A percentile compares a stretch with the other conserved stretches of the same genome.
These are phyloP conservation scores for Saccharomyces pastorianus DNA, from an alignment of 1,139 yeast species.

Conservation along the genomic window DNA sequence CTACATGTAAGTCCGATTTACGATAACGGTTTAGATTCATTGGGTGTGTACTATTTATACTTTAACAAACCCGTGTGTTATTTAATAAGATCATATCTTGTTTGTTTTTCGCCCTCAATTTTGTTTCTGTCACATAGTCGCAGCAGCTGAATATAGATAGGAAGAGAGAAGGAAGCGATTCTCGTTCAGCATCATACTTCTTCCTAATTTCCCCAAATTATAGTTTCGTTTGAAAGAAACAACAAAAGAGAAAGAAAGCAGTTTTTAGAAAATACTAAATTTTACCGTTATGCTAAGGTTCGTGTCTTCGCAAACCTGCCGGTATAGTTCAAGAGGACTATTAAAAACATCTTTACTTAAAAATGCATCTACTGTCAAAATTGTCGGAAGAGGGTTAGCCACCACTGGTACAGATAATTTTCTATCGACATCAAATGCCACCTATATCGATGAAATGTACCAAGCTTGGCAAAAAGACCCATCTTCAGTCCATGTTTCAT, in stretches of 20 bases:
- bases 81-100: not conserved
- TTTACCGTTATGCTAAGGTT: constrained; percentile 7
- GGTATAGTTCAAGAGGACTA: constrained; percentile 3
- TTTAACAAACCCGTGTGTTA: not conserved
- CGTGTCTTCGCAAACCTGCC: constrained; percentile 2
- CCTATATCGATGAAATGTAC: constrained; percentile 96
- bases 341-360: constrained; percentile 3
- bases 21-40: not conserved
- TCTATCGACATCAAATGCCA: constrained; percentile 77
- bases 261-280: not conserved
- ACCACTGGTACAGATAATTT: constrained; percentile 48
- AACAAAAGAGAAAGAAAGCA: not conserved
- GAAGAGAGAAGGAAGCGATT: not conserved
- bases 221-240: not conserved
- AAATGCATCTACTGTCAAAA: not conserved
- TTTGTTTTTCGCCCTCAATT: not conserved
- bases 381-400: constrained; percentile 3
- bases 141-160: not conserved
- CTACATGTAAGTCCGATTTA: not conserved
- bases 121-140: not conserved
- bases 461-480: constrained; percentile 92
- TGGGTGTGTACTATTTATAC: not conserved
- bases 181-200: not conserved
- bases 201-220: not conserved
- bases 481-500: constrained; percentile 80